Conservation (phyloP, 805 yeast species). For the Candida sithepensis region DNA sequence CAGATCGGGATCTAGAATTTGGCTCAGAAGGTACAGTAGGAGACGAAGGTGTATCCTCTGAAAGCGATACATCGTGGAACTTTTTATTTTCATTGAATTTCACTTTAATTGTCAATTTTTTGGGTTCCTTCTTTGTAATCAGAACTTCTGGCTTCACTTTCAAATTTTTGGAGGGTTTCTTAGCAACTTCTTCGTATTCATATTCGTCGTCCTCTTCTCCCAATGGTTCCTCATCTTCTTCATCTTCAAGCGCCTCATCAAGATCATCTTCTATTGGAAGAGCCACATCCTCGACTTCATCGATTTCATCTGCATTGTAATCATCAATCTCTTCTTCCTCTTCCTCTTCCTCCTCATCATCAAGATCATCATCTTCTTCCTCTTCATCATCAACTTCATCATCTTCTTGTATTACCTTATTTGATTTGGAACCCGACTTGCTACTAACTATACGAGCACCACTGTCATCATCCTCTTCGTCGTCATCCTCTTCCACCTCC, state of each 20-base stretch:
- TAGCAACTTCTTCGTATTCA: slow-evolving; percentile 1
- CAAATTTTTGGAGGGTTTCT: background rate
- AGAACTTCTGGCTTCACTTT: slow-evolving; percentile 1
- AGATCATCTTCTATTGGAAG: slow-evolving; percentile 12
- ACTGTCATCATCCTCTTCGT: slow-evolving; percentile 16
- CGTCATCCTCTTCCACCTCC: slow-evolving; percentile 2
- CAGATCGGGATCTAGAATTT: background rate
- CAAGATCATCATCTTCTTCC: background rate
- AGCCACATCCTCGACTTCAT: slow-evolving; percentile 11
- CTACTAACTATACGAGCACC: slow-evolving; percentile 1
- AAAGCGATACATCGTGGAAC: background rate
- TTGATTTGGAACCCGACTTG: background rate
- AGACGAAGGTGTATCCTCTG: background rate
- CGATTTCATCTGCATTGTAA: slow-evolving; percentile 15
- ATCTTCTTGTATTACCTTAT: background rate
- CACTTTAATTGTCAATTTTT: slow-evolving; percentile 27
- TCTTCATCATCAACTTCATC: slow-evolving; percentile 1
- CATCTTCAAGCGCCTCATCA: slow-evolving; percentile 31
- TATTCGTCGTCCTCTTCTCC: slow-evolving; percentile 5
- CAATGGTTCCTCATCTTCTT: slow-evolving; percentile 16
- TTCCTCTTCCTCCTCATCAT: slow-evolving; percentile 7
- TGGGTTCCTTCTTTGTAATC: slow-evolving; percentile 23
- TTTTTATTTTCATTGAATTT: slow-evolving; percentile 9
- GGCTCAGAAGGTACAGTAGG: background rate
- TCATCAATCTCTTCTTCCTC: slow-evolving; percentile 13